Evolutionary conservation across 257 asterid genomes (phyloP).

Genomic region (Haberlea rhodopensis): DNA sequence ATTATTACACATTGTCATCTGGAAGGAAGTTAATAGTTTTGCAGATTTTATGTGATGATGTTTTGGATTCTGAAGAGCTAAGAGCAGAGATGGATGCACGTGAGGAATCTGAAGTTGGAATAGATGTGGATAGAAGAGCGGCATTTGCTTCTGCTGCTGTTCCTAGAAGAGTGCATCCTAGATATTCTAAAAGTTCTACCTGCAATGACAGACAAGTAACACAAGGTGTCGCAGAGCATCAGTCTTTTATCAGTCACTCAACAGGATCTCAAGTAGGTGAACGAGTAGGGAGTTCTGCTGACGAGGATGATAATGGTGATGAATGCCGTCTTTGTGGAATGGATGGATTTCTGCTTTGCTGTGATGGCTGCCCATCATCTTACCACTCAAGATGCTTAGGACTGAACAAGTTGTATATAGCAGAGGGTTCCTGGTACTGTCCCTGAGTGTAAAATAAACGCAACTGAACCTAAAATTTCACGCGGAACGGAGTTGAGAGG

Average conservation of each 20-base stretch:
- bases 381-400: constrained; percentile 86
- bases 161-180: constrained; percentile 66
- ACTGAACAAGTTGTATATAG: constrained; percentile 59
- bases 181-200: constrained; percentile 57
- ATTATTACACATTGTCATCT: constrained; percentile 61
- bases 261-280: constrained; percentile 36
- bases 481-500: constrained; percentile 56
- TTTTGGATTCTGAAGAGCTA: constrained; percentile 67
- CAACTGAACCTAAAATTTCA: constrained; percentile 45
- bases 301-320: constrained; percentile 74
- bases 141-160: constrained; percentile 36
- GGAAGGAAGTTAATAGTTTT: constrained; percentile 60
- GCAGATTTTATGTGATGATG: constrained; percentile 79
- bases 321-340: constrained; percentile 89
- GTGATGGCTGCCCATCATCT: constrained; percentile 86
- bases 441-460: constrained; percentile 76
- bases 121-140: constrained; percentile 46
- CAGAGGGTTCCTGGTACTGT: constrained; percentile 78
- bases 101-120: constrained; percentile 67
- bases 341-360: constrained; percentile 82
- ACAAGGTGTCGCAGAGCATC: constrained; percentile 36
- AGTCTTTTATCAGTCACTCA: constrained; percentile 26
- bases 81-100: constrained; percentile 70
- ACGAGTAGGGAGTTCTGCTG: constrained; percentile 38
- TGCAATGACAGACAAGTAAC: constrained; percentile 43